Conservation (phyloP, 345 rosid species). For the Raphanus raphanistrum region DNA sequence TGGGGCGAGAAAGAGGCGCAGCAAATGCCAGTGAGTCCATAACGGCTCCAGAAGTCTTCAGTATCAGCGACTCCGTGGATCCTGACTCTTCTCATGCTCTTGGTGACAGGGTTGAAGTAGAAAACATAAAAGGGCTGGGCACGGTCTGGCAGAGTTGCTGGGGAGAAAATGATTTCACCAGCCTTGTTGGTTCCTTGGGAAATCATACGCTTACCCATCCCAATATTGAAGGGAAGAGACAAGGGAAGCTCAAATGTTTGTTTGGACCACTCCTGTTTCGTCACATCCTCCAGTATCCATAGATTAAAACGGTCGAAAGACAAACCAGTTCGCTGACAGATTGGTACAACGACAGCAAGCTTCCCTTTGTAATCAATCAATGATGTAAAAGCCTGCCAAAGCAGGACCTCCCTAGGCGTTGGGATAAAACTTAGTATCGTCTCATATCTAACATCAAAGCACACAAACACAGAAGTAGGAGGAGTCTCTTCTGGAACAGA, state of each 20-base stretch:
- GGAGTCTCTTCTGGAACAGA: not conserved
- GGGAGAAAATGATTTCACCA: not conserved
- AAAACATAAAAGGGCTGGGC: not conserved
- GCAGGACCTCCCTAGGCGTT: not conserved
- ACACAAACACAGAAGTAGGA: not conserved
- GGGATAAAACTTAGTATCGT: not conserved
- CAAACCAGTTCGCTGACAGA: not conserved
- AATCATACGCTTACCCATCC: not conserved
- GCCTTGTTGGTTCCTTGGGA: not conserved
- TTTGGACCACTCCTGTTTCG: not conserved
- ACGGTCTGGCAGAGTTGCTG: not conserved
- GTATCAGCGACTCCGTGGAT: not conserved
- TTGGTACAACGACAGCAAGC: not conserved
- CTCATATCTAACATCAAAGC: not conserved
- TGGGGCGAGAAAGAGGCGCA: too few species aligned
- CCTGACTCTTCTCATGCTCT: not conserved
- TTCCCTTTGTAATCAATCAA: constrained; percentile 2
- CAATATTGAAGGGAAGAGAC: not conserved
- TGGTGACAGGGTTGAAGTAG: not conserved
- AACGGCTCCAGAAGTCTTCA: too few species aligned
- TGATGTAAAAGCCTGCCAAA: not conserved
- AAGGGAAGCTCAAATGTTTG: not conserved
- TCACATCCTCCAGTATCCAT: constrained; percentile 3
- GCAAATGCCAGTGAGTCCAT: too few species aligned
- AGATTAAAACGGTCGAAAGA: not conserved